Base-by-base conservation (phyloP, 2,329 filamentous ascomycete species). In the Aspergillus ochraceoroseus region DNA sequence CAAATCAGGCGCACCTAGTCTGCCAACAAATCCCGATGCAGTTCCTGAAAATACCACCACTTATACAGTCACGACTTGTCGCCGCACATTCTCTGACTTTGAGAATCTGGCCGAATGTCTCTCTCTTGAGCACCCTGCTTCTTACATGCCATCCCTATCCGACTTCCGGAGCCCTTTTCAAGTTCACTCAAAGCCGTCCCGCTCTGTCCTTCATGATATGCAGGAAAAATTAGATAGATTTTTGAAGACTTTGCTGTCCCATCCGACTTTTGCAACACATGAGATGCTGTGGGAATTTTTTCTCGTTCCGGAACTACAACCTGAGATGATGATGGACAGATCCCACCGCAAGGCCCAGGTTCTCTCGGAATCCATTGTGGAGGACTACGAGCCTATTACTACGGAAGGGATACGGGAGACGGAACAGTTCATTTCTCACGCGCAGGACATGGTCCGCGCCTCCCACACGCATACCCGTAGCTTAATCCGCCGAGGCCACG, bases 211-310 rank as follows among this genome's bases (percentile, higher is more conserved):
- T 26, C 83, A 88, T 48, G 88, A 96, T 54, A 83, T 89, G 36
- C 94, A 98, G 61, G 70, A 87, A 30, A 80, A 84, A 11, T 79
- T 95, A 13, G 87, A 98, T 64, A 83, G 80, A 52, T 95, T 96
- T 55, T 70, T 98, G 53, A 87, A 86, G 51, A 87, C 88, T 12
- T 75, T 98, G 48, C 74, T 98, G 17, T 75, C 79, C 6, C 92
- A 98, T 58, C 85, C 90, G 3, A 96, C 92, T 0, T 95, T 98
- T 59, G 79, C 87, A 0, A 95, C 87, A 0, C 94, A 98, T 58
- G 92, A 98, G 68, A 87, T 96, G 76, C 75, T 98, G 2, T 98
- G 92, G 94, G 92, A 98, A 56, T 98, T 98, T 67, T 95, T 98
- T 65, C 75, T 98, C 0, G 89, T 98, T 8, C 92, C 92, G 1